phyloP scores from a whole-genome alignment of 1,284 basidiomycete species.

The Ceratobasidium sp. region DNA sequence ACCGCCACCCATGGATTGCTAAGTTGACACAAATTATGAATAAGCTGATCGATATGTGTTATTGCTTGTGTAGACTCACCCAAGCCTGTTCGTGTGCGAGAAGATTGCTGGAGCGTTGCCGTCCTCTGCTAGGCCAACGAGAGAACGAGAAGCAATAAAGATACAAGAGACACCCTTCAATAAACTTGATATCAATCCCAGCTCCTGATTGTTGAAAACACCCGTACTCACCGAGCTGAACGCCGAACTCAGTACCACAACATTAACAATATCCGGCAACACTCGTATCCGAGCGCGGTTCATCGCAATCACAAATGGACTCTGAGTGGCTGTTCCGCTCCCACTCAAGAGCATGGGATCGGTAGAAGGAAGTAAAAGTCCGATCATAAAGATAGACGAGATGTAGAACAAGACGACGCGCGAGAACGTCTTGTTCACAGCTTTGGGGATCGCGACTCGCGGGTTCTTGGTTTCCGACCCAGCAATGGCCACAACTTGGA shows the following conservation, averaged over 20 bases:
- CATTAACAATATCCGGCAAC: conserved; percentile 54
- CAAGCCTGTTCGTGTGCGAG: conserved; percentile 47
- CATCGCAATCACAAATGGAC: conserved; percentile 54
- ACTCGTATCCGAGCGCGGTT: conserved; percentile 52
- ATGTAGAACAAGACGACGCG: conserved; percentile 49
- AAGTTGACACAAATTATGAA: background rate
- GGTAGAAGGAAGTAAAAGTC: conserved; percentile 48
- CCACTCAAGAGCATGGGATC: conserved; percentile 47
- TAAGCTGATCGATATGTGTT: background rate
- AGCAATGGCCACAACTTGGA: conserved; percentile 51
- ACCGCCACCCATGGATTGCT: conserved; percentile 52
- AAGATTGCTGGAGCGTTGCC: conserved; percentile 51
- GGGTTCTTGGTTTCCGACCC: conserved; percentile 53
- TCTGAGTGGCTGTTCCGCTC: conserved; percentile 46
- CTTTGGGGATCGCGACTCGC: conserved; percentile 49
- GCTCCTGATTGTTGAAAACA: background rate
- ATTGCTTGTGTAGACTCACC: conserved; percentile 8
- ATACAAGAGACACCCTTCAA: conserved; percentile 47
- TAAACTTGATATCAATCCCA: background rate
- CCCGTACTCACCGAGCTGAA: conserved; percentile 50
- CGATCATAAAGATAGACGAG: conserved; percentile 47
- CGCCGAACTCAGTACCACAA: conserved; percentile 52
- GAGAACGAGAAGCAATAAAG: conserved; percentile 43
- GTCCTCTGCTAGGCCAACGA: conserved; percentile 49
- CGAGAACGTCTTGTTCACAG: conserved; percentile 44